Conservation (phyloP, 2,329 filamentous ascomycete genomes). For the Aspergillus sp. region DNA sequence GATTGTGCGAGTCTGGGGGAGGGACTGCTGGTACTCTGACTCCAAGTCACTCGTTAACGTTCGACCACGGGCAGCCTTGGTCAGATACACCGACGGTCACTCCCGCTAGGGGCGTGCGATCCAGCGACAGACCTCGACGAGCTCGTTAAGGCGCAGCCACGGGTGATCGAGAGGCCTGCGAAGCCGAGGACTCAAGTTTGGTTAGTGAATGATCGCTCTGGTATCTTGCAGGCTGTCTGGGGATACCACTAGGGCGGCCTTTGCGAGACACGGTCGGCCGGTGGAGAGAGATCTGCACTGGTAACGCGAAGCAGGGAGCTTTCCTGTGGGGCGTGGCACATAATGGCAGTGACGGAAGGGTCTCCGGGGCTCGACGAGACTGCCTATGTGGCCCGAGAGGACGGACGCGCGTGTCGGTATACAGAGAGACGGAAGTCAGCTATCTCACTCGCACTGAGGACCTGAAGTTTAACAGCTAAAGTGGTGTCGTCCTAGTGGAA, state of each 20-base stretch:
- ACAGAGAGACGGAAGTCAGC: neutral
- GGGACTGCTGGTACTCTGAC: neutral
- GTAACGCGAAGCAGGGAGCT: neutral
- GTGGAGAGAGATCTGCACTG: neutral
- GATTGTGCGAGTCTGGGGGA: neutral
- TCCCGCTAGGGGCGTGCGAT: constrained; percentile 5
- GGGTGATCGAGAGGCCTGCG: constrained; percentile 7
- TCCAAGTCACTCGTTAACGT: constrained; percentile 4
- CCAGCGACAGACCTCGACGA: constrained; percentile 10
- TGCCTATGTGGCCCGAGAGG: constrained; percentile 1
- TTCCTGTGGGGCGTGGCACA: neutral
- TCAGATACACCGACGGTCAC: constrained; percentile 2
- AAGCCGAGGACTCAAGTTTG: constrained; percentile 1
- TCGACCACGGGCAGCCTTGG: constrained; percentile 12
- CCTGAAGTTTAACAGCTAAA: constrained; percentile 1
- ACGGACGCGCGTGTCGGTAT: neutral
- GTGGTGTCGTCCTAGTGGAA: neutral
- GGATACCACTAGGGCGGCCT: neutral
- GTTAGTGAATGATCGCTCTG: constrained; percentile 2
- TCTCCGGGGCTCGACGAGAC: neutral
- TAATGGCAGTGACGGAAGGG: neutral
- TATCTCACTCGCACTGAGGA: neutral
- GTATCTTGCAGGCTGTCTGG: neutral
- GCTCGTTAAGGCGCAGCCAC: constrained; percentile 7
- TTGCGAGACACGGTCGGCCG: neutral